Conservation (phyloP, 768 basidiomycete species). For the Amanita brunnescens region DNA sequence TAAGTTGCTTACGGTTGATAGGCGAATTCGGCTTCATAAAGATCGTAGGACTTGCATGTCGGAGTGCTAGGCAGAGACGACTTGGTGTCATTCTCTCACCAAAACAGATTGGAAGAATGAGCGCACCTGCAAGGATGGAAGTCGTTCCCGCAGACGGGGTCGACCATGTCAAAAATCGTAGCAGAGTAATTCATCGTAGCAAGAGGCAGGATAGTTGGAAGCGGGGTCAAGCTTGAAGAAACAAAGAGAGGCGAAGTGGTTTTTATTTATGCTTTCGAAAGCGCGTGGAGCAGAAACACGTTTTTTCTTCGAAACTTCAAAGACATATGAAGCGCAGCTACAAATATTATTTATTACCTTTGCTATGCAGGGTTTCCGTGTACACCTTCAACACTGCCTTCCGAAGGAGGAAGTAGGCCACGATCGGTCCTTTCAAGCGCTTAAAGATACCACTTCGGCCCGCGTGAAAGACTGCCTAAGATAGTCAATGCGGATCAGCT, state of each 20-base stretch:
- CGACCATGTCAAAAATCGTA: neutral
- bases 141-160: neutral
- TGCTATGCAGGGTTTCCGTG: neutral
- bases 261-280: neutral
- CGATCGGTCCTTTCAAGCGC: neutral
- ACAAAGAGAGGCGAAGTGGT: neutral
- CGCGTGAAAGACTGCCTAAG: neutral
- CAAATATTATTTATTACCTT: neutral
- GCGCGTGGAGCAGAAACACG: neutral
- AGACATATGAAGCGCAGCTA: neutral
- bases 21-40: neutral
- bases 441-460: neutral
- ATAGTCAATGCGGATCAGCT: neutral
- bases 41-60: neutral
- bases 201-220: neutral
- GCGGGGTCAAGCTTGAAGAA: neutral
- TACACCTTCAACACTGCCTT: neutral
- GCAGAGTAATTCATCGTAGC: neutral
- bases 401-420: neutral
- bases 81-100: neutral
- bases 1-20: neutral
- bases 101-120: neutral
- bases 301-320: neutral
- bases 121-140: neutral
- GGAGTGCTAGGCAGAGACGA: neutral